Conservation (phyloP, 2,329 filamentous ascomycete genomes). For the Exutisphaerella laricina region DNA sequence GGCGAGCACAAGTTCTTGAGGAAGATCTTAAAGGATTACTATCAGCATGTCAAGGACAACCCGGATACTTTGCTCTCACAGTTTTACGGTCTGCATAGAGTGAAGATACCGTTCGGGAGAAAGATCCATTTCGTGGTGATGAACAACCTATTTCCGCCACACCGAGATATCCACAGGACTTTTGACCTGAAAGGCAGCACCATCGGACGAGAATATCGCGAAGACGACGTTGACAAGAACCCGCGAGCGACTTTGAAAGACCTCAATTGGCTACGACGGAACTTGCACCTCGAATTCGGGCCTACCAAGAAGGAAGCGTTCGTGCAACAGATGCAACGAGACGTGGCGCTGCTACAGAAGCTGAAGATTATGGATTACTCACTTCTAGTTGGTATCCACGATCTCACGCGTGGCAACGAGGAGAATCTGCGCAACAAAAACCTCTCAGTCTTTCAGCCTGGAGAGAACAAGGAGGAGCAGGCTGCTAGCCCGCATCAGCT, state of each 20-base stretch:
- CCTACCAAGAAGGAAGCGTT: conserved; percentile 84
- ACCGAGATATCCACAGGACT: conserved; percentile 93
- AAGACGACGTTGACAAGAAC: conserved; percentile 82
- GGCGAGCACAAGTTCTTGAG: conserved; percentile 83
- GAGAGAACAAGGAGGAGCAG: conserved; percentile 51
- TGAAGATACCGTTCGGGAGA: conserved; percentile 96
- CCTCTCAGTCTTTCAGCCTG: conserved; percentile 87
- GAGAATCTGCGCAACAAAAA: conserved; percentile 89
- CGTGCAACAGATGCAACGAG: conserved; percentile 78
- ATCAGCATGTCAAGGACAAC: conserved; percentile 84
- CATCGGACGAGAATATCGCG: conserved; percentile 82
- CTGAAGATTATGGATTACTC: conserved; percentile 99
- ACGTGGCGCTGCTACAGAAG: conserved; percentile 79
- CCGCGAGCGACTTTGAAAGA: conserved; percentile 93
- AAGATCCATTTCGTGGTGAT: conserved; percentile 99
- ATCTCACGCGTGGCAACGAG: conserved; percentile 83
- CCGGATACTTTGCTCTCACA: conserved; percentile 96
- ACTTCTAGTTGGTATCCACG: conserved; percentile 88
- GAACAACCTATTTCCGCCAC: conserved; percentile 98
- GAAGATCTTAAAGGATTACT: conserved; percentile 85
- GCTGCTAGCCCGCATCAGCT: conserved; percentile 35
- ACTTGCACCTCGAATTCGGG: conserved; percentile 81
- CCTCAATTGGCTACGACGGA: conserved; percentile 86
- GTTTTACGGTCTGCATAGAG: conserved; percentile 93
- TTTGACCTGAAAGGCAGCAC: conserved; percentile 98